Conservation (phyloP, 1,284 basidiomycete genomes). For the Polyporus tsugae region DNA sequence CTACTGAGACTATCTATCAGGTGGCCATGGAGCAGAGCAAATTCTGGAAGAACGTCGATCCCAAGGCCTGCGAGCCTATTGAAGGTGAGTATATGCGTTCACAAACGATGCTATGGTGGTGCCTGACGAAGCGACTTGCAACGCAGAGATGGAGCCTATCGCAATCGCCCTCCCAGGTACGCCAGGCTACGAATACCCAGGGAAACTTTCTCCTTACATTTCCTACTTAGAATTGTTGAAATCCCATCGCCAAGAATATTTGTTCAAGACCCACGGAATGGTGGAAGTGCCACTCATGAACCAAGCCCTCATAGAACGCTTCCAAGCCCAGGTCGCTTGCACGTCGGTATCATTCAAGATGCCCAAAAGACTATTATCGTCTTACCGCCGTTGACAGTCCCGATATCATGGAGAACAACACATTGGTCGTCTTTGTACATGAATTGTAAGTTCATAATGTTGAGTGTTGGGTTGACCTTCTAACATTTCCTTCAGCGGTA, state of each 20-base stretch:
- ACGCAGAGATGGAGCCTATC: slow-evolving; percentile 61
- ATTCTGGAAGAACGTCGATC: slow-evolving; percentile 90
- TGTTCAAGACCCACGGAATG: slow-evolving; percentile 79
- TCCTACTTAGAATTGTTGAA: slow-evolving; percentile 75
- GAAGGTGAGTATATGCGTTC: slow-evolving; percentile 57
- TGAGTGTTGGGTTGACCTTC: slow-evolving; percentile 1
- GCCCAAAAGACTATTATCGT: slow-evolving; percentile 1
- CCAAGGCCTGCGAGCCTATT: slow-evolving; percentile 79
- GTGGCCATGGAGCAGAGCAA: slow-evolving; percentile 88
- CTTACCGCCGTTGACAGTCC: slow-evolving; percentile 48
- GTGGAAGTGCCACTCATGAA: slow-evolving; percentile 82
- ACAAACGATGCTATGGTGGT: slow-evolving; percentile 8
- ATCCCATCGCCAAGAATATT: slow-evolving; percentile 80
- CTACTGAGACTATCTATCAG: slow-evolving; percentile 88
- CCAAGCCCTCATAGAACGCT: slow-evolving; percentile 70
- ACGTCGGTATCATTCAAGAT: slow-evolving; percentile 60
- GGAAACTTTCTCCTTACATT: background rate
- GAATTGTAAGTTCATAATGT: slow-evolving; percentile 77
- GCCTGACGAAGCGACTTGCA: slow-evolving; percentile 5
- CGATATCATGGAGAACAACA: slow-evolving; percentile 74
- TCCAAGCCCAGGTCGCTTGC: slow-evolving; percentile 85
- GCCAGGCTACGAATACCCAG: background rate
- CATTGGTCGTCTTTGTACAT: slow-evolving; percentile 85
- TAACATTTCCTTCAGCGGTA: slow-evolving; percentile 65
- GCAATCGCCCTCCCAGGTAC: slow-evolving; percentile 73